Base-by-base conservation (phyloP, 768 basidiomycete species). In the Boletus vinaceobasis region DNA sequence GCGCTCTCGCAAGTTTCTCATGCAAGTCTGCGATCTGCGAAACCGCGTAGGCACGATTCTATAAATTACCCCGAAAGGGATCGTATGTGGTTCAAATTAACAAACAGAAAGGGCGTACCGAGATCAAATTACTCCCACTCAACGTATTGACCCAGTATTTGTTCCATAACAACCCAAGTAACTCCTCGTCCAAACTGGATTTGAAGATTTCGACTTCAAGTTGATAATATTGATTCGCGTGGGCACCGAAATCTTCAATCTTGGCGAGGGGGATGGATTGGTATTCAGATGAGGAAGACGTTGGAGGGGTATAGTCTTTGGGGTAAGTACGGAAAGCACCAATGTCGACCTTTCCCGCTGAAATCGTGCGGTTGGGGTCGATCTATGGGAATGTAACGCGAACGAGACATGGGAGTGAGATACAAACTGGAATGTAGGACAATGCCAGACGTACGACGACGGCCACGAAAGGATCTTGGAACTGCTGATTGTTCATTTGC, bases 121-220 rank as follows among this genome's bases (percentile, higher is more conserved):
- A 93, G 48, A 98, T 88, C 45, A 98, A 71, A 5, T 94, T 88
- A 65, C 92, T 96, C 66, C 93, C 91, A 63, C 90, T 93, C 37
- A 99, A 77, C 3, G 97, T 99, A 64, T 94, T 94, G 26, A 97
- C 93, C 97, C 97, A 99, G 64, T 99, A 99, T 73, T 98, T 98
- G 74, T 99, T 98, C 96, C 96, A 98, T 50, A 99, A 73, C 66
- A 95, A 74, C 21, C 90, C 90, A 40, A 99, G 78, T 3, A 99
- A 75, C 64, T 94, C 86, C 31, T 85, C 86, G 68, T 99, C 97
- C 47, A 95, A 74, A 55, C 81, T 85, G 26, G 87, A 90, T 72
- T 97, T 98, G 83, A 97, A 99, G 49, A 98, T 88, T 67, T 94
- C 87, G 17, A 99, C 88, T 32, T 96, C 94, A 14, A 99, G 79